phyloP scores from a whole-genome alignment of 306 rosid genomes.

The Betula pendula region DNA sequence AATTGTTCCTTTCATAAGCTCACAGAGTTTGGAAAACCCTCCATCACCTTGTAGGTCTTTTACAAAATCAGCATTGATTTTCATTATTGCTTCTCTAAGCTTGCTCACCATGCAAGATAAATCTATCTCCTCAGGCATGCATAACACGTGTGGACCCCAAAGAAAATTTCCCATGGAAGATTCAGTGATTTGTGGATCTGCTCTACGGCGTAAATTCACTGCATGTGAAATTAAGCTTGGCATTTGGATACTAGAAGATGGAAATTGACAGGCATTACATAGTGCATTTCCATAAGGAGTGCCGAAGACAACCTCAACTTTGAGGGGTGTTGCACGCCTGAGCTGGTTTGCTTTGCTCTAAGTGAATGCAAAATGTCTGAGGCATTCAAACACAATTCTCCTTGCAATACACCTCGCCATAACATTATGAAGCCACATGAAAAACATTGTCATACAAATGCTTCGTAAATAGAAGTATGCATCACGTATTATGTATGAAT shows the following conservation, averaged over 20 bases:
- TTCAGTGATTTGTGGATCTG: not conserved
- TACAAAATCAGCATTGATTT: not conserved
- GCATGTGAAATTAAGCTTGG: slow-evolving; percentile 6
- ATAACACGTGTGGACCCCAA: not conserved
- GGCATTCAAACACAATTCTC: slow-evolving; percentile 18
- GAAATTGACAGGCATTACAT: not conserved
- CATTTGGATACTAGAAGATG: not conserved
- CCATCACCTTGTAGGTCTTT: not conserved
- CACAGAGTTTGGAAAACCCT: not conserved
- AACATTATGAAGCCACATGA: too few relatives aligned
- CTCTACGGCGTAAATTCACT: slow-evolving; percentile 10
- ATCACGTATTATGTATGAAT: too few relatives aligned
- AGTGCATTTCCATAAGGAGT: slow-evolving; percentile 13
- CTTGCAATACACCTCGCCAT: not conserved
- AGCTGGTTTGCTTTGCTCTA: not conserved
- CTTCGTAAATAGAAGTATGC: too few relatives aligned
- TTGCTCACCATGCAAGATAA: not conserved
- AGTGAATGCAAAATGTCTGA: slow-evolving; percentile 12
- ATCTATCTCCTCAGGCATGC: not conserved
- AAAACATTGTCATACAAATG: too few relatives aligned
- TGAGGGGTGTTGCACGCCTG: not conserved
- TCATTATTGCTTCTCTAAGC: not conserved
- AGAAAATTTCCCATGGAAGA: slow-evolving; percentile 4
- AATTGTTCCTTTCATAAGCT: not conserved
- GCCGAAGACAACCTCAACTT: slow-evolving; percentile 6